phyloP scores from a whole-genome alignment of 768 basidiomycete genomes.

The Pluteus cervinus region DNA sequence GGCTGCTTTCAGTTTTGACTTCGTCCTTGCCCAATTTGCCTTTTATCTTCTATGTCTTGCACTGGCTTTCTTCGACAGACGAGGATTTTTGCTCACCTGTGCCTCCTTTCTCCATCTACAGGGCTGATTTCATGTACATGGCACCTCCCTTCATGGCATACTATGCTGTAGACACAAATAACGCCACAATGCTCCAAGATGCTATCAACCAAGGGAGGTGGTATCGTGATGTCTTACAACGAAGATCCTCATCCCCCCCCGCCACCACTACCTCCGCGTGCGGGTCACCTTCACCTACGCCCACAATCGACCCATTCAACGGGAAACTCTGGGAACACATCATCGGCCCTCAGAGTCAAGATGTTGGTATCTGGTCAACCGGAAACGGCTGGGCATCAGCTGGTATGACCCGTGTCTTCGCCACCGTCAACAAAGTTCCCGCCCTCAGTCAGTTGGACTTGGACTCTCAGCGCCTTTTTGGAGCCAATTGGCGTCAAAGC shows the following conservation, averaged over 20 bases:
- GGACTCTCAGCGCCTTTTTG: too few species aligned
- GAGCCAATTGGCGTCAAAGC: conserved; percentile 14
- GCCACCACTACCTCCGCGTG: conserved; percentile 1
- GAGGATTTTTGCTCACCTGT: too few species aligned
- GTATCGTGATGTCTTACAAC: conserved; percentile 32
- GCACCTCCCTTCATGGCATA: conserved; percentile 46
- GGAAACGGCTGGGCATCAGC: conserved; percentile 72
- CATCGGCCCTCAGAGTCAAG: conserved; percentile 29
- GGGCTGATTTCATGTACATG: conserved; percentile 49
- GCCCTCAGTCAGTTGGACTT: conserved; percentile 14
- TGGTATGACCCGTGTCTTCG: conserved; percentile 58
- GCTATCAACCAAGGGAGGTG: conserved; percentile 31
- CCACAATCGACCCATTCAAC: too few species aligned
- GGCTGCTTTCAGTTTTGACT: too few species aligned
- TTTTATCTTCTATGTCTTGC: too few species aligned
- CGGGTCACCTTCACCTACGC: not conserved
- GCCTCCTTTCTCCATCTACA: conserved; percentile 10
- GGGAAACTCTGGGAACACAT: conserved; percentile 46
- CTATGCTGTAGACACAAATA: conserved; percentile 31
- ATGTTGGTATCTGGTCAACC: conserved; percentile 41
- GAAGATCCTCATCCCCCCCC: too few species aligned
- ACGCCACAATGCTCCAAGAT: conserved; percentile 28
- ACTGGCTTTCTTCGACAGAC: too few species aligned
- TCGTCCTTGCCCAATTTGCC: too few species aligned
- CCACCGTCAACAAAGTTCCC: conserved; percentile 36